A percentile compares a stretch with the other conserved stretches of the same genome.
phyloP scores from a whole-genome alignment of 1,284 basidiomycete genomes.

The Cryptococcus neoformans region DNA sequence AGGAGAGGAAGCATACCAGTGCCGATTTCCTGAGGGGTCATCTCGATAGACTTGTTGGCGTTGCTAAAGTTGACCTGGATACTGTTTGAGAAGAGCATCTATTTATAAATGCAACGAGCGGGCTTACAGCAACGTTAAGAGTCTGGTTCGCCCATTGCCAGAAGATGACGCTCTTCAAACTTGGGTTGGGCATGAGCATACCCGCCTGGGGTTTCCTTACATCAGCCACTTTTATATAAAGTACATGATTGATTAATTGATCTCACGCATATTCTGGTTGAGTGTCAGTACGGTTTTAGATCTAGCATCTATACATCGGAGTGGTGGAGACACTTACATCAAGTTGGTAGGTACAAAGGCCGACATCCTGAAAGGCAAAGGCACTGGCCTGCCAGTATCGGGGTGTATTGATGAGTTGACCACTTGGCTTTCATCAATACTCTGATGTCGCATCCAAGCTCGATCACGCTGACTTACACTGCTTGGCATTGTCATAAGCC shows the following conservation, averaged over 20 bases:
- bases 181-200: slow-evolving; percentile 52
- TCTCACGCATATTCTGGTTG: slow-evolving; percentile 27
- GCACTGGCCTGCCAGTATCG: slow-evolving; percentile 52
- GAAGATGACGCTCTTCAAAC: slow-evolving; percentile 50
- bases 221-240: background rate
- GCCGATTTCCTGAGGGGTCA: slow-evolving; percentile 51
- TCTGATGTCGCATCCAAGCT: background rate
- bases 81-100: background rate
- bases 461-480: slow-evolving; percentile 40
- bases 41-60: slow-evolving; percentile 53
- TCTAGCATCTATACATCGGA: background rate
- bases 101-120: background rate
- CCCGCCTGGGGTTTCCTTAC: slow-evolving; percentile 37
- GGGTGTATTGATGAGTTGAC: slow-evolving; percentile 53
- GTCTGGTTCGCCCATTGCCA: slow-evolving; percentile 58
- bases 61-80: slow-evolving; percentile 46
- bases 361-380: slow-evolving; percentile 55
- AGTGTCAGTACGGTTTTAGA: slow-evolving; percentile 1
- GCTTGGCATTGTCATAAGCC: slow-evolving; percentile 49
- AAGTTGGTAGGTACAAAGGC: slow-evolving; percentile 57
- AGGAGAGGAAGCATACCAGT: slow-evolving; percentile 23
- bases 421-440: slow-evolving; percentile 23
- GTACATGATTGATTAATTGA: background rate
- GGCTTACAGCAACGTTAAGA: slow-evolving; percentile 48
- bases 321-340: slow-evolving; percentile 33